A percentile compares a stretch with the other conserved stretches of the same genome.
phyloP scores from a whole-genome alignment of 2,329 filamentous ascomycete species.

The Fusarium sp. region DNA sequence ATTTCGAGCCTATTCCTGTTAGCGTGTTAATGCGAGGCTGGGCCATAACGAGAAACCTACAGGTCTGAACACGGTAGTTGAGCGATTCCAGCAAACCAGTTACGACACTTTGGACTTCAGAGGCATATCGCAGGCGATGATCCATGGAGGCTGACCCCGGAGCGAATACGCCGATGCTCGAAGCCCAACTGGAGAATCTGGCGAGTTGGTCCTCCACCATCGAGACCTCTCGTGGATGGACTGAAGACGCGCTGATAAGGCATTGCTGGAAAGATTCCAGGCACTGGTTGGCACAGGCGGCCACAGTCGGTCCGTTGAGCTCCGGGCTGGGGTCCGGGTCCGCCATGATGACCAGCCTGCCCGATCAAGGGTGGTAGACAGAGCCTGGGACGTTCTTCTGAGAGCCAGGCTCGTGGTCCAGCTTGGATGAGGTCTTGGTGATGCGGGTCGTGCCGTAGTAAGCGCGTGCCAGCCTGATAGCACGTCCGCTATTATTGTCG shows the following conservation, averaged over 20 bases:
- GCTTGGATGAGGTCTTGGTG: neutral
- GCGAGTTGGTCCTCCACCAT: conserved; percentile 35
- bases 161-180: conserved; percentile 25
- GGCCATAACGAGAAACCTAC: neutral
- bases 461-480: neutral
- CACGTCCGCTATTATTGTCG: neutral
- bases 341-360: neutral
- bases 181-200: conserved; percentile 30
- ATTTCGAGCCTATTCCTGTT: neutral
- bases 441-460: neutral
- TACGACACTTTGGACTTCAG: conserved; percentile 18
- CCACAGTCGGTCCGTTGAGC: neutral
- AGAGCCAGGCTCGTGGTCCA: neutral
- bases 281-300: neutral
- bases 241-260: neutral
- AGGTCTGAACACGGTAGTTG: neutral
- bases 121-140: conserved; percentile 22
- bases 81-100: conserved; percentile 30
- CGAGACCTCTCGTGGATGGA: neutral
- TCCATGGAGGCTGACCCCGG: conserved; percentile 21
- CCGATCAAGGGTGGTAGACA: neutral
- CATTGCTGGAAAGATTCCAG: neutral
- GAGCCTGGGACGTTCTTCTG: neutral
- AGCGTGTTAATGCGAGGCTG: fast-evolving
- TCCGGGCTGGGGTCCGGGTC: neutral